Evolutionary conservation across 805 yeast genomes (phyloP).

Genomic region (Candida glaebosa): DNA sequence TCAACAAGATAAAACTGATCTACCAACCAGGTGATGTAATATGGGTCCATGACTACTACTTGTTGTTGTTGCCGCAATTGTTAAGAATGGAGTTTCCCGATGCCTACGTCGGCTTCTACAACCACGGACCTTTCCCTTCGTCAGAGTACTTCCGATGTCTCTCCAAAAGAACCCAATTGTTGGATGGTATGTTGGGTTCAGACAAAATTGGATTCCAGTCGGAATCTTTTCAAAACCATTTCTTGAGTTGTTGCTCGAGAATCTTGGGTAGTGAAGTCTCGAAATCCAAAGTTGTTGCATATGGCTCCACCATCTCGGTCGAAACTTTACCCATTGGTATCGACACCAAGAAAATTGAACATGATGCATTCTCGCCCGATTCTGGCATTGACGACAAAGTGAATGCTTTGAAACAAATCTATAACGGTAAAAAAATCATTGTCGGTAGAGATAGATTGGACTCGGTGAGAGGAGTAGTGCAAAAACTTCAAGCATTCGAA

Average conservation of each 20-base stretch:
- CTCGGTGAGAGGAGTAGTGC: constrained; percentile 87
- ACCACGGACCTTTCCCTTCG: constrained; percentile 94
- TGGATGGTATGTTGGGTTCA: constrained; percentile 91
- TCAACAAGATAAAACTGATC: constrained; percentile 66
- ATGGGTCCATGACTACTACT: constrained; percentile 90
- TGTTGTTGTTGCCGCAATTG: constrained; percentile 77
- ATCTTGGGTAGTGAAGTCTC: constrained; percentile 77
- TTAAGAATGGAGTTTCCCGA: constrained; percentile 73
- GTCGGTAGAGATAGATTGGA: constrained; percentile 95
- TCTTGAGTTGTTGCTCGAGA: constrained; percentile 85
- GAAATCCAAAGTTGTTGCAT: constrained; percentile 55
- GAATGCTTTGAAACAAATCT: constrained; percentile 57
- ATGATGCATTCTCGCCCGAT: constrained; percentile 48
- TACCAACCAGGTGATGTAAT: constrained; percentile 88
- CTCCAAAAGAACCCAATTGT: constrained; percentile 73
- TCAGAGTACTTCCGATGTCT: constrained; percentile 90
- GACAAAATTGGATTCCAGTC: constrained; percentile 85
- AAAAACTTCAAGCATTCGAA: constrained; percentile 88
- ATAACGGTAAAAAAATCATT: constrained; percentile 68
- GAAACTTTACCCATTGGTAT: constrained; percentile 87
- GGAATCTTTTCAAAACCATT: constrained; percentile 83
- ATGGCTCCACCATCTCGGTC: constrained; percentile 73
- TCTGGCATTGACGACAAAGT: constrained; percentile 58
- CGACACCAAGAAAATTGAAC: constrained; percentile 65
- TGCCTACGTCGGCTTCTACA: constrained; percentile 70